Conservation (phyloP, 306 rosid species). For the Cucurbita pepo region DNA sequence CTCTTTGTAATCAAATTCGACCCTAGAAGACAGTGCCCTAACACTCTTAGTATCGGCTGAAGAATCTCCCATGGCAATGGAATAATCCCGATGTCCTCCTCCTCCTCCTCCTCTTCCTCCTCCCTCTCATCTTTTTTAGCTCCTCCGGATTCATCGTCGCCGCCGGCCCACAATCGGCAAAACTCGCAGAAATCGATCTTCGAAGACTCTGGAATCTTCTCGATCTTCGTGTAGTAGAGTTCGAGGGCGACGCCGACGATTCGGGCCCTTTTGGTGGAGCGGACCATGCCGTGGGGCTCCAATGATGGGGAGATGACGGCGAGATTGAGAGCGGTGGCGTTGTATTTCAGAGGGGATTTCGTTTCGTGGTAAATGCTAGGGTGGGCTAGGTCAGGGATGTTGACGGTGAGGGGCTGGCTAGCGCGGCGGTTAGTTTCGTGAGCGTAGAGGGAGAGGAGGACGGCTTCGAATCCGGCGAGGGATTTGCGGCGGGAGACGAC, state of each 20-base stretch:
- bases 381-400: slow-evolving; percentile 40
- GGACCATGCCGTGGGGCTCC: slow-evolving; percentile 55
- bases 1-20: not conserved
- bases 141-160: not conserved
- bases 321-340: slow-evolving; percentile 20
- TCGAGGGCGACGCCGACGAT: slow-evolving; percentile 58
- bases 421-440: slow-evolving; percentile 48
- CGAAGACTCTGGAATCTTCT: slow-evolving; percentile 20
- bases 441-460: slow-evolving; percentile 55
- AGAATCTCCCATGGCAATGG: slow-evolving; percentile 58
- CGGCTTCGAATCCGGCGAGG: slow-evolving; percentile 69
- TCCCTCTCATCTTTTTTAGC: not conserved
- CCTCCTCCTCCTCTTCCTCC: not conserved
- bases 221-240: slow-evolving; percentile 29
- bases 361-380: slow-evolving; percentile 54
- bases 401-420: slow-evolving; percentile 35
- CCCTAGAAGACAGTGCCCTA: slow-evolving; percentile 56
- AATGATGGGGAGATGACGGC: slow-evolving; percentile 27
- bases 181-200: slow-evolving; percentile 57
- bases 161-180: slow-evolving; percentile 34
- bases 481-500: slow-evolving; percentile 25
- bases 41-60: slow-evolving; percentile 41
- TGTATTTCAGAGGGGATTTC: slow-evolving; percentile 9
- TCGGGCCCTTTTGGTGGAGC: slow-evolving; percentile 49
- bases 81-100: slow-evolving; percentile 22